phyloP scores from a whole-genome alignment of 768 basidiomycete species.

The Mycena pura region DNA sequence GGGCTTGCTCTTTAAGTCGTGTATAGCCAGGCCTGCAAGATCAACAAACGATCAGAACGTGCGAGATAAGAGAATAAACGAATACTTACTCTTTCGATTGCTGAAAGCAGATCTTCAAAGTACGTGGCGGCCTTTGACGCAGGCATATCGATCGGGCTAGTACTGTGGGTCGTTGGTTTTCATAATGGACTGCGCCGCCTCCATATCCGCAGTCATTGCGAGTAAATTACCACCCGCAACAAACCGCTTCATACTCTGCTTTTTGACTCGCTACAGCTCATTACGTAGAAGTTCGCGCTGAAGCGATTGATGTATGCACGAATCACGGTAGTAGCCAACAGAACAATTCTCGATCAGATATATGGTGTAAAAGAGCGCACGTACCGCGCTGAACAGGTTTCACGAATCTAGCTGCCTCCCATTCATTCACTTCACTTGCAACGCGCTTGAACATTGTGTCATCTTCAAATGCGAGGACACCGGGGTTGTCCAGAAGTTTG shows the following conservation, averaged over 20 bases:
- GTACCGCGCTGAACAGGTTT: not conserved
- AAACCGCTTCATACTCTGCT: constrained; percentile 9
- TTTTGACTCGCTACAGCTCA: constrained; percentile 4
- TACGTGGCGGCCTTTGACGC: not conserved
- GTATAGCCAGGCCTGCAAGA: constrained; percentile 7
- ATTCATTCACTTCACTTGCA: constrained; percentile 5
- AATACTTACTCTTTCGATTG: constrained; percentile 9
- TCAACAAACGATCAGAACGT: not conserved
- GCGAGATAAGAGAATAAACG: not conserved
- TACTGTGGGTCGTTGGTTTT: constrained; percentile 5
- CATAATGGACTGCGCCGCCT: constrained; percentile 20
- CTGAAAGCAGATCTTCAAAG: constrained; percentile 7
- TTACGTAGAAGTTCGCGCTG: constrained; percentile 8
- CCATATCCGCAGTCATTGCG: constrained; percentile 21
- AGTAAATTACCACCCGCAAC: constrained; percentile 16
- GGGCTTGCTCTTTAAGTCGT: not conserved
- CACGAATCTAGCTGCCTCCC: constrained; percentile 12
- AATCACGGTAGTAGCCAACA: constrained; percentile 1
- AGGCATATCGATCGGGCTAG: not conserved
- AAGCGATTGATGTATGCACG: constrained; percentile 15
- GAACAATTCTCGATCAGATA: not conserved
- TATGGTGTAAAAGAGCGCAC: not conserved
- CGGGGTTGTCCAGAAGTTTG: constrained; percentile 21
- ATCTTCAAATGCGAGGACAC: constrained; percentile 5
- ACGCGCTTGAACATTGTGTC: constrained; percentile 19